phyloP scores from a whole-genome alignment of 805 yeast genomes.

The Starmerella floricola region DNA sequence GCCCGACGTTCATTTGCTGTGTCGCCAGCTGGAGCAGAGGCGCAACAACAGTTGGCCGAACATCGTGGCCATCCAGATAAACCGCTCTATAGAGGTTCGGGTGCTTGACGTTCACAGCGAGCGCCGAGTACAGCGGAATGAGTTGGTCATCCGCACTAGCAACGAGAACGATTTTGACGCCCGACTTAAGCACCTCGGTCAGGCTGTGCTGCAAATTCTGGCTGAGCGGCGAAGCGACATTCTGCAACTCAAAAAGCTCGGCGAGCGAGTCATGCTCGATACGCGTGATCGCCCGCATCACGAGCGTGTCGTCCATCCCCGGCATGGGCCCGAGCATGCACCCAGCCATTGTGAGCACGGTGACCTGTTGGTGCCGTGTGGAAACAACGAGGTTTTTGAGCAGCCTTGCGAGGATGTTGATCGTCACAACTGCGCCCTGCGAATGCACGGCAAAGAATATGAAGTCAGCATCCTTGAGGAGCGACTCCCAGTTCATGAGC shows the following conservation, averaged over 20 bases:
- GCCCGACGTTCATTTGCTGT: constrained; percentile 61
- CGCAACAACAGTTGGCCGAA: constrained; percentile 67
- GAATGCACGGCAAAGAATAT: constrained; percentile 91
- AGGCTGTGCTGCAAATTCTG: constrained; percentile 57
- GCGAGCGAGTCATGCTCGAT: constrained; percentile 77
- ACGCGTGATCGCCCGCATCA: constrained; percentile 79
- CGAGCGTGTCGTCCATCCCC: constrained; percentile 72
- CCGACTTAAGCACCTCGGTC: constrained; percentile 48
- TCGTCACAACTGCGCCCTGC: constrained; percentile 89
- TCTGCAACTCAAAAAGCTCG: constrained; percentile 82
- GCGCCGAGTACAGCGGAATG: constrained; percentile 82
- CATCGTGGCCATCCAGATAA: constrained; percentile 70
- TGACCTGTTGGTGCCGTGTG: constrained; percentile 39
- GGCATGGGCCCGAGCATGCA: constrained; percentile 87
- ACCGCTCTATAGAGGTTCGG: constrained; percentile 86
- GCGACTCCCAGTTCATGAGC: constrained; percentile 53
- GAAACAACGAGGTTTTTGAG: constrained; percentile 44
- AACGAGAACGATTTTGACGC: constrained; percentile 67
- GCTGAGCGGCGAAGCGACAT: constrained; percentile 59
- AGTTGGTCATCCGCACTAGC: constrained; percentile 90
- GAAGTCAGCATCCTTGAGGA: constrained; percentile 54
- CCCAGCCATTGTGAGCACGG: constrained; percentile 90
- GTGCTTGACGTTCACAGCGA: constrained; percentile 70
- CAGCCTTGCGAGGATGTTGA: constrained; percentile 60
- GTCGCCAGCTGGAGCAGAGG: constrained; percentile 63